phyloP scores from a whole-genome alignment of 2,329 filamentous ascomycete genomes.

The Colletotrichum limetticola region DNA sequence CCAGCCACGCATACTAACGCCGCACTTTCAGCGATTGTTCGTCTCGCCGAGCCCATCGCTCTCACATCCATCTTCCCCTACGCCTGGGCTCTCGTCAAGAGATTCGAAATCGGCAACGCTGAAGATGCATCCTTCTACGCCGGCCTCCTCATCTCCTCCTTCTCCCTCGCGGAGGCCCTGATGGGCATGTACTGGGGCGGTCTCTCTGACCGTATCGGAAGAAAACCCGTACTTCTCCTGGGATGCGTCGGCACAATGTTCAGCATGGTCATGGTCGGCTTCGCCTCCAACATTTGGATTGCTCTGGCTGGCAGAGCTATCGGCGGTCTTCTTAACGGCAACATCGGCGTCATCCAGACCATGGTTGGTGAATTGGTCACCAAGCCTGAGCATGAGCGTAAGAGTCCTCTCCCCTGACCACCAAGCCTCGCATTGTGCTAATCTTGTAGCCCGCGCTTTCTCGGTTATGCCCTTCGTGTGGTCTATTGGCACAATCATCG shows the following conservation, averaged over 20 bases:
- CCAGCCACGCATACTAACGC: conserved; percentile 34
- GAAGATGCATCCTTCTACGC: conserved; percentile 88
- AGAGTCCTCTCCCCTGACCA: conserved; percentile 43
- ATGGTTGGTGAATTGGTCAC: conserved; percentile 92
- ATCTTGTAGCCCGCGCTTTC: conserved; percentile 77
- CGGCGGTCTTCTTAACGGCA: conserved; percentile 88
- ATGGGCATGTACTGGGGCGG: conserved; percentile 92
- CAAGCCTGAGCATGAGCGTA: conserved; percentile 86
- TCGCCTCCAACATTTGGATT: conserved; percentile 85
- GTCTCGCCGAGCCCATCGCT: conserved; percentile 91
- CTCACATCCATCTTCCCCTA: conserved; percentile 95
- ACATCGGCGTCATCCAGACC: conserved; percentile 90
- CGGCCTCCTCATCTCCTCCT: conserved; percentile 87
- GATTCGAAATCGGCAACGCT: conserved; percentile 77
- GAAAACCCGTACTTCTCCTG: conserved; percentile 85
- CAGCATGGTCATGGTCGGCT: conserved; percentile 84
- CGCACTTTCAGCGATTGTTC: conserved; percentile 78
- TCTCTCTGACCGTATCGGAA: conserved; percentile 82
- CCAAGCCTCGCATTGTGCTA: conserved; percentile 31
- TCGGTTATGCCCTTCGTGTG: conserved; percentile 95
- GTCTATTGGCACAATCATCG: conserved; percentile 89
- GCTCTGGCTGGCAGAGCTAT: conserved; percentile 80
- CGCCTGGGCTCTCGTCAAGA: conserved; percentile 84
- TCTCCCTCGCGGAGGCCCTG: conserved; percentile 82
- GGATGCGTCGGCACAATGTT: conserved; percentile 86